phyloP scores from a whole-genome alignment of 257 asterid species.

The Fraxinus cuspidata region DNA sequence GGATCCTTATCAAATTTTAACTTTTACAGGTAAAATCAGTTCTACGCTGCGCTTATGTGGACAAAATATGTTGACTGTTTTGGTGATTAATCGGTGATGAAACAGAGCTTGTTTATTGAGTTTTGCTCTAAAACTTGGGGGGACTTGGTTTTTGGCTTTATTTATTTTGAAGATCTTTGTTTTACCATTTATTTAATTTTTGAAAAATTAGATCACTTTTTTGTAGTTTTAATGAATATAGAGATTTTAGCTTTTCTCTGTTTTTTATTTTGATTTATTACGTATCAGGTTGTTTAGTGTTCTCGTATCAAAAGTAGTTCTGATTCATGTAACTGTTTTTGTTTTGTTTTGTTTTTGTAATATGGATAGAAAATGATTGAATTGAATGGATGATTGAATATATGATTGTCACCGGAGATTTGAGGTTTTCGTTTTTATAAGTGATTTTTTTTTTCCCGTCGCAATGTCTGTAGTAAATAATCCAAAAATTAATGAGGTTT shows the following conservation, averaged over 20 bases:
- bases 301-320: neutral
- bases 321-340: neutral
- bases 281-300: neutral
- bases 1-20: constrained; percentile 20
- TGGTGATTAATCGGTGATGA: constrained; percentile 1
- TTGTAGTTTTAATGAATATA: neutral
- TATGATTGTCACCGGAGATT: neutral
- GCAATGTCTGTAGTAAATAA: neutral
- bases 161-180: neutral
- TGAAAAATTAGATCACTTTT: neutral
- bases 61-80: neutral
- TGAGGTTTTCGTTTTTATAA: neutral
- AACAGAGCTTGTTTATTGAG: neutral
- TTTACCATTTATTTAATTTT: neutral
- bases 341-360: neutral
- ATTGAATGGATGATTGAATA: neutral
- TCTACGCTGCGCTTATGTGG: neutral
- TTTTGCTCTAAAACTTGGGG: neutral
- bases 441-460: neutral
- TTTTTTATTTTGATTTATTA: neutral
- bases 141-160: neutral
- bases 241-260: neutral
- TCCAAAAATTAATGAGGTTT: neutral
- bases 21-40: constrained; percentile 8
- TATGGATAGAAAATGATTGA: neutral